These are phyloP conservation scores for Wallacemonas sp. DNA, from an alignment of 208 protist species.

Conservation along the genomic window DNA sequence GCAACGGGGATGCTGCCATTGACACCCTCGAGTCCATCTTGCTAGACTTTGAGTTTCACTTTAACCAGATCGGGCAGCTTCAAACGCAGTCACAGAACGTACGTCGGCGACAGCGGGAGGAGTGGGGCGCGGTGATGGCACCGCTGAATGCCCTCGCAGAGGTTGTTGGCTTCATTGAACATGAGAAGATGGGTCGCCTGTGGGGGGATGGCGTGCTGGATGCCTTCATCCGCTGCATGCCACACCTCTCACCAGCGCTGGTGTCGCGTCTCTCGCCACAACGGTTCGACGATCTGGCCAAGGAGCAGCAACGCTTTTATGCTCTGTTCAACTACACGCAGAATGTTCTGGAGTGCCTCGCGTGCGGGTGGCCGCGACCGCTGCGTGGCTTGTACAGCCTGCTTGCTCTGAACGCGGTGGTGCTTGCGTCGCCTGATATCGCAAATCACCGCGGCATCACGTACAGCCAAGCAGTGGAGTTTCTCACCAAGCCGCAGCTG, in stretches of 20 bases:
- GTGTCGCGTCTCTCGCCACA: slow-evolving; percentile 58
- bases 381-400: slow-evolving; percentile 66
- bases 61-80: slow-evolving; percentile 47
- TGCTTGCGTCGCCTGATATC: slow-evolving; percentile 27
- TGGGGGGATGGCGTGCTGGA: slow-evolving; percentile 57
- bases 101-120: slow-evolving; percentile 37
- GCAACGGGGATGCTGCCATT: slow-evolving; percentile 32
- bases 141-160: slow-evolving; percentile 34
- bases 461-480: slow-evolving; percentile 29
- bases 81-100: slow-evolving; percentile 43
- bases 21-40: slow-evolving; percentile 46
- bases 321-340: slow-evolving; percentile 63
- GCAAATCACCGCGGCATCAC: slow-evolving; percentile 25
- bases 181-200: slow-evolving; percentile 52
- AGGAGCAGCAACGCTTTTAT: slow-evolving; percentile 68
- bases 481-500: slow-evolving; percentile 44
- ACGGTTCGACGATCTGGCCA: slow-evolving; percentile 55
- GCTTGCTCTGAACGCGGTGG: slow-evolving; percentile 41
- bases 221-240: slow-evolving; percentile 39
- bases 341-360: slow-evolving; percentile 46
- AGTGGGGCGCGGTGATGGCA: slow-evolving; percentile 49
- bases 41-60: slow-evolving; percentile 51
- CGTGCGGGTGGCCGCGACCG: slow-evolving; percentile 64
- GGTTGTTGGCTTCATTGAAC: slow-evolving; percentile 53
- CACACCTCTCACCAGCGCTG: slow-evolving; percentile 34